phyloP scores from a whole-genome alignment of 176 grass and related monocot species.

The Triticum monococcum region DNA sequence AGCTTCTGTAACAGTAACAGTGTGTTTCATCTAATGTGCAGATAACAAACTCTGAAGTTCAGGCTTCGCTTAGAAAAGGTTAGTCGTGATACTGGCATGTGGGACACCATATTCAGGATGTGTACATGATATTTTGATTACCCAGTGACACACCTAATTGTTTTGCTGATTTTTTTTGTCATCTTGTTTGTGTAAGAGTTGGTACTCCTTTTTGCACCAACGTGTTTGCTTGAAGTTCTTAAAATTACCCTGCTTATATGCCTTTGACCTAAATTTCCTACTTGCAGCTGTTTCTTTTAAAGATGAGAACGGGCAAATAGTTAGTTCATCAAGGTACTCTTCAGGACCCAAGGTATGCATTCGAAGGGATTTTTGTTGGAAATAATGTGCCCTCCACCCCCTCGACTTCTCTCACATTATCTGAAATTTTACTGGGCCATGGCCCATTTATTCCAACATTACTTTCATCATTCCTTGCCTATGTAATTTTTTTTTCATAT shows the following conservation, averaged over 20 bases:
- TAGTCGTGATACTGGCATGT: constrained; percentile 14
- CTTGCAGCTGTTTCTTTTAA: constrained; percentile 65
- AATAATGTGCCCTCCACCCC: not conserved
- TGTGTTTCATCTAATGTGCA: constrained; percentile 28
- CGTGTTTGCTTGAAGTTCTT: constrained; percentile 24
- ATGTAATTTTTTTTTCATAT: not conserved
- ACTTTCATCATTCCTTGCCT: not conserved
- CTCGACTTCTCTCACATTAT: not conserved
- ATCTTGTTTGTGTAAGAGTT: constrained; percentile 1
- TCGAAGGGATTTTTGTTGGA: constrained; percentile 5
- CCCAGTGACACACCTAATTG: not conserved
- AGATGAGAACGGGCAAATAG: constrained; percentile 25
- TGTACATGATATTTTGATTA: not conserved
- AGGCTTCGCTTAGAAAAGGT: constrained; percentile 46
- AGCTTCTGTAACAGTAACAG: constrained; percentile 1
- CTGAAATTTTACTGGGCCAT: not conserved
- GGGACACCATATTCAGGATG: constrained; percentile 4
- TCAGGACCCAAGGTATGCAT: constrained; percentile 43
- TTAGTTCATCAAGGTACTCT: constrained; percentile 28
- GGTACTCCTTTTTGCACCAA: constrained; percentile 1
- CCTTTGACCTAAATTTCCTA: constrained; percentile 8
- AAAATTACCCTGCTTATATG: not conserved
- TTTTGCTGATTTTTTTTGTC: constrained; percentile 3
- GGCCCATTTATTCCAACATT: not conserved
- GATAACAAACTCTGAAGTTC: constrained; percentile 44